phyloP scores from a whole-genome alignment of 768 basidiomycete species.

The Naganishia randhawae region DNA sequence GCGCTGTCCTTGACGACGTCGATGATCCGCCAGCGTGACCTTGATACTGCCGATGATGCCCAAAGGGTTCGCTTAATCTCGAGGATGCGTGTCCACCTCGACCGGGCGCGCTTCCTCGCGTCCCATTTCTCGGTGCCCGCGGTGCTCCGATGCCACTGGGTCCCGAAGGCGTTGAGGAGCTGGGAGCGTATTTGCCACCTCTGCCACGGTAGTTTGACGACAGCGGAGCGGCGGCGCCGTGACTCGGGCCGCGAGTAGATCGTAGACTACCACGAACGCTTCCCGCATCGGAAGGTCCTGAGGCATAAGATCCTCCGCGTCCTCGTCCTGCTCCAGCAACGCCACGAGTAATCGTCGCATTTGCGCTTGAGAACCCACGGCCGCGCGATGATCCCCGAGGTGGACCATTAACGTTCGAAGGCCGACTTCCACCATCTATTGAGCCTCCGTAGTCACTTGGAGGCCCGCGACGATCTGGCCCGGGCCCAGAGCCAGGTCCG shows the following conservation, averaged over 20 bases:
- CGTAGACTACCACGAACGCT: slow-evolving; percentile 9
- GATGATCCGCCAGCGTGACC: neutral
- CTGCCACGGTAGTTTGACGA: slow-evolving; percentile 8
- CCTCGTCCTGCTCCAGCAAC: slow-evolving; percentile 7
- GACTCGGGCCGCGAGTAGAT: neutral
- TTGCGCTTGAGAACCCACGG: neutral
- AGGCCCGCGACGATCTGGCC: neutral
- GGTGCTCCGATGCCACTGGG: slow-evolving; percentile 7
- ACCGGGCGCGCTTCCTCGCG: neutral
- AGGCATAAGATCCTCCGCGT: slow-evolving; percentile 16
- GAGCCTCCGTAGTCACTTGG: slow-evolving; percentile 26
- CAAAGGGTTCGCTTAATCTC: neutral
- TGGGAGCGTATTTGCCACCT: slow-evolving; percentile 12
- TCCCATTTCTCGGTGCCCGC: slow-evolving; percentile 10
- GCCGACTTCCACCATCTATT: neutral
- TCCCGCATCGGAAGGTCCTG: slow-evolving; percentile 1
- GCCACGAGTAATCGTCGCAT: slow-evolving; percentile 20
- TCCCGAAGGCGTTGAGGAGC: neutral
- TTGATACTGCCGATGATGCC: slow-evolving; percentile 9
- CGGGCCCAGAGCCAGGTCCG: too few relatives aligned
- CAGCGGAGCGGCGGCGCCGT: neutral
- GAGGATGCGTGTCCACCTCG: slow-evolving; percentile 12
- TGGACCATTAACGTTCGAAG: neutral
- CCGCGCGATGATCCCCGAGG: slow-evolving; percentile 5
- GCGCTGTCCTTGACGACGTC: neutral